Evolutionary conservation across 2,329 filamentous ascomycete genomes (phyloP), one percentile per base, ranked within the genome.

Genomic region (Ophiocordyceps camponoti-floridani): DNA sequence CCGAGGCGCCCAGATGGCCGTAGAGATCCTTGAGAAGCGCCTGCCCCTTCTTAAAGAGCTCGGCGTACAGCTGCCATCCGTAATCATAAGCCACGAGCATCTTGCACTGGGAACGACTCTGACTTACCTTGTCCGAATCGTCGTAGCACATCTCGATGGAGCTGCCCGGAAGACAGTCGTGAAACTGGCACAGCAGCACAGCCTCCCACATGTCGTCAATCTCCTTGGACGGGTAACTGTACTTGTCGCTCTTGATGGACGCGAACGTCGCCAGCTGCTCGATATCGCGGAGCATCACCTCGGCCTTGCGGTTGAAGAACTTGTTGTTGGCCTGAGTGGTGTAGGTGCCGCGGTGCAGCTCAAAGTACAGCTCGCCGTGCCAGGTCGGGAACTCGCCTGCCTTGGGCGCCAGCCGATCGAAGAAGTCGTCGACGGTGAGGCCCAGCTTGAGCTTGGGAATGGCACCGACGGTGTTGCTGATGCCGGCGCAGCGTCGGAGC

Each of bases 321-420:
- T 98, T 98, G 69, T 94, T 98, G 65, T 95, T 94, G 47, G 88
- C 83, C 61, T 96, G 89, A 0, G 89, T 95, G 4, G 91, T 98
- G 64, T 96, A 96, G 12, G 89, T 96, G 44, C 91, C 91, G 48
- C 91, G 83, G 60, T 98, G 91, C 43, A 98, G 74, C 63, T 98
- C 91, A 60, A 98, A 94, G 65, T 98, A 98, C 9, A 98, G 73
- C 65, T 98, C 91, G 40, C 91, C 91, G 58, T 94, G 94, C 91
- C 91, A 98, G 1, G 91, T 96, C 23, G 87, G 84, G 45, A 95
- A 81, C 16, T 85, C 72, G 3, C 77, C 61, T 27, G 77, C 77
- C 64, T 88, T 94, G 62, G 82, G 76, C 60, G 94, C 82, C 4
- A 98, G 69, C 44, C 75, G 73, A 52, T 83, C 83, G 57, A 95